Evolutionary conservation across 2,329 filamentous ascomycete genomes (phyloP).

Genomic region (Pestalotiopsis sp.): DNA sequence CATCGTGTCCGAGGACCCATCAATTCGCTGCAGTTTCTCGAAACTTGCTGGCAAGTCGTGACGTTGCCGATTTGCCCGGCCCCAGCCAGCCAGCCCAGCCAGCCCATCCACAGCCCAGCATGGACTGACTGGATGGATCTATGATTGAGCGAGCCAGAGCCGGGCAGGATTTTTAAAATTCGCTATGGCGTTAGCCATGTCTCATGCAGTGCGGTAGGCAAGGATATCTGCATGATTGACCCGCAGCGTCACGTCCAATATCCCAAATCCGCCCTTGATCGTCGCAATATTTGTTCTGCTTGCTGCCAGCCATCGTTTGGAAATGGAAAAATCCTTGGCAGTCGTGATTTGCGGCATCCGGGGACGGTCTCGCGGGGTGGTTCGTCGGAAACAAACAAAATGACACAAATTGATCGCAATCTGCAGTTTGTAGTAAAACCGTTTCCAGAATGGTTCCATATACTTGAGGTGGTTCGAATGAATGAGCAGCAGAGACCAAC

Average conservation of each 20-base stretch:
- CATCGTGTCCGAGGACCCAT: background rate
- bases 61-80: background rate
- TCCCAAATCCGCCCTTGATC: background rate
- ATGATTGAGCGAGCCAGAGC: background rate
- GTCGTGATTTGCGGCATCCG: too few species aligned
- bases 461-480: too few species aligned
- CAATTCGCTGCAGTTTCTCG: background rate
- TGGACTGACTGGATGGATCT: background rate
- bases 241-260: background rate
- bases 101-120: too few species aligned
- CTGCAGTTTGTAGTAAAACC: too few species aligned
- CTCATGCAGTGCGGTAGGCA: background rate
- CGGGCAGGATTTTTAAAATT: background rate
- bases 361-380: too few species aligned
- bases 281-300: background rate
- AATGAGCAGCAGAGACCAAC: too few species aligned
- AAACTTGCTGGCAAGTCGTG: background rate
- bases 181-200: background rate
- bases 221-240: background rate
- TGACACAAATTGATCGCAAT: too few species aligned
- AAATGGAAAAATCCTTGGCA: background rate
- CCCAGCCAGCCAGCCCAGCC: background rate
- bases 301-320: background rate
- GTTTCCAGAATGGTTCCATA: too few species aligned
- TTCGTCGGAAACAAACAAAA: too few species aligned